A percentile compares a stretch with the other conserved stretches of the same genome.
Evolutionary conservation across 495 filamentous ascomycete genomes (phyloP).

Genomic region (Cercophora samala): DNA sequence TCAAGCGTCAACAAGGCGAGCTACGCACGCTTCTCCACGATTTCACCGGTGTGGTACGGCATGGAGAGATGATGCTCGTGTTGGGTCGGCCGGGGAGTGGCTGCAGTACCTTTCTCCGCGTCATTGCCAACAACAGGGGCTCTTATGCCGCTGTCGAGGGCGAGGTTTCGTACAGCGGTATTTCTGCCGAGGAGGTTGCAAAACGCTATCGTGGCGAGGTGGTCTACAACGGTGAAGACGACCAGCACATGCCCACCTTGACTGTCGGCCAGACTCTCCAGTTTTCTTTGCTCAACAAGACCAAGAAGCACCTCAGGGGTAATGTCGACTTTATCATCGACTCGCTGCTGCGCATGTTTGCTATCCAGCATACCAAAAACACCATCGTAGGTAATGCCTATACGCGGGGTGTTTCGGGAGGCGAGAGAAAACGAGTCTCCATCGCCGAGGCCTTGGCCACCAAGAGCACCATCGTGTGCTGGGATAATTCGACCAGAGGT

Average conservation of each 20-base stretch:
- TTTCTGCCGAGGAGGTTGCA: slow-evolving; percentile 64
- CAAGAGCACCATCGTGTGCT: slow-evolving; percentile 50
- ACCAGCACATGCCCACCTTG: slow-evolving; percentile 71
- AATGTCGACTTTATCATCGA: slow-evolving; percentile 67
- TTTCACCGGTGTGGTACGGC: slow-evolving; percentile 72
- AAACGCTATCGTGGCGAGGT: slow-evolving; percentile 75
- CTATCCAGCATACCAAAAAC: slow-evolving; percentile 71
- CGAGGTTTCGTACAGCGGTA: slow-evolving; percentile 72
- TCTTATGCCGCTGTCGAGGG: slow-evolving; percentile 65
- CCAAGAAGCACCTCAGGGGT: slow-evolving; percentile 64
- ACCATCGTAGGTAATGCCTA: slow-evolving; percentile 84
- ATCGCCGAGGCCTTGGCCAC: slow-evolving; percentile 51
- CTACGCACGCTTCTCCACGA: slow-evolving; percentile 64
- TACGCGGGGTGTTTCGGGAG: slow-evolving; percentile 67
- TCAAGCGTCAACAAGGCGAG: slow-evolving; percentile 39
- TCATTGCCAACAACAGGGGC: slow-evolving; percentile 66
- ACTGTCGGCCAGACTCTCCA: slow-evolving; percentile 77
- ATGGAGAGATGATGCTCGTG: slow-evolving; percentile 80
- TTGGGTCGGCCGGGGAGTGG: slow-evolving; percentile 76
- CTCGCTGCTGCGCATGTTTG: slow-evolving; percentile 72
- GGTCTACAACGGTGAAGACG: slow-evolving; percentile 80
- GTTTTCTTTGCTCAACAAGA: slow-evolving; percentile 83
- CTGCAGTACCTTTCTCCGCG: slow-evolving; percentile 77
- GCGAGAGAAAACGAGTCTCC: slow-evolving; percentile 56
- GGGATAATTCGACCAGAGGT: slow-evolving; percentile 76